phyloP scores from a whole-genome alignment of 805 yeast species.

The Candida yuanshanica region DNA sequence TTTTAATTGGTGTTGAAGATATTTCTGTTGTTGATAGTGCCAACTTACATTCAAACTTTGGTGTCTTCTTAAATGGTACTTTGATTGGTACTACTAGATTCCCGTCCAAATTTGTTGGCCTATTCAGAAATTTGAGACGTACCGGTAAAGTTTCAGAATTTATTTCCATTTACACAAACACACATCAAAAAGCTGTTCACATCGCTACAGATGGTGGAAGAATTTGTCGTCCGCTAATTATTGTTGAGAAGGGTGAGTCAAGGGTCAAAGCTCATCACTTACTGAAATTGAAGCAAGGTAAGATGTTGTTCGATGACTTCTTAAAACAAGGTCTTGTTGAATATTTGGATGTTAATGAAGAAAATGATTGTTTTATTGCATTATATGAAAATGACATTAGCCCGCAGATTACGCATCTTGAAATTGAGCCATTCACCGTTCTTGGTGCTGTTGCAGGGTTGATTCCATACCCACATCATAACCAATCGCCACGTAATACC shows the following conservation, averaged over 20 bases:
- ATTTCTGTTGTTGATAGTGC: conserved; percentile 77
- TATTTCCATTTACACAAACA: conserved; percentile 83
- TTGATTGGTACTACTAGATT: conserved; percentile 83
- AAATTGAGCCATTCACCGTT: conserved; percentile 91
- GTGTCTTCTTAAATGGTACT: conserved; percentile 92
- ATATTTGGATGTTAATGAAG: conserved; percentile 95
- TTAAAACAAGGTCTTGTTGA: conserved; percentile 83
- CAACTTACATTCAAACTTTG: conserved; percentile 73
- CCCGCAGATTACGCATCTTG: conserved; percentile 73
- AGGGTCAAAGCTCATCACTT: conserved; percentile 72
- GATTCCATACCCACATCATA: conserved; percentile 89
- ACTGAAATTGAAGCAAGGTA: conserved; percentile 53
- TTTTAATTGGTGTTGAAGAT: conserved; percentile 83
- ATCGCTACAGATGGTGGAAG: conserved; percentile 99
- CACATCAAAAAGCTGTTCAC: conserved; percentile 89
- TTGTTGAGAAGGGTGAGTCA: conserved; percentile 68
- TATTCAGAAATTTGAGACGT: conserved; percentile 78
- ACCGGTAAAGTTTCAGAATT: conserved; percentile 83
- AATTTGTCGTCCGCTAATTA: conserved; percentile 93
- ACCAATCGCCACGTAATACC: conserved; percentile 88
- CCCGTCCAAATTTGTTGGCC: conserved; percentile 74
- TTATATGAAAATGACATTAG: conserved; percentile 67
- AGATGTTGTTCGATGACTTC: conserved; percentile 88
- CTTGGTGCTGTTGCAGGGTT: conserved; percentile 91
- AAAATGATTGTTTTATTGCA: conserved; percentile 90